These are phyloP conservation scores for Nannochloropsis gaditana DNA, from an alignment of 108 stramenopile genomes.

Conservation along the genomic window DNA sequence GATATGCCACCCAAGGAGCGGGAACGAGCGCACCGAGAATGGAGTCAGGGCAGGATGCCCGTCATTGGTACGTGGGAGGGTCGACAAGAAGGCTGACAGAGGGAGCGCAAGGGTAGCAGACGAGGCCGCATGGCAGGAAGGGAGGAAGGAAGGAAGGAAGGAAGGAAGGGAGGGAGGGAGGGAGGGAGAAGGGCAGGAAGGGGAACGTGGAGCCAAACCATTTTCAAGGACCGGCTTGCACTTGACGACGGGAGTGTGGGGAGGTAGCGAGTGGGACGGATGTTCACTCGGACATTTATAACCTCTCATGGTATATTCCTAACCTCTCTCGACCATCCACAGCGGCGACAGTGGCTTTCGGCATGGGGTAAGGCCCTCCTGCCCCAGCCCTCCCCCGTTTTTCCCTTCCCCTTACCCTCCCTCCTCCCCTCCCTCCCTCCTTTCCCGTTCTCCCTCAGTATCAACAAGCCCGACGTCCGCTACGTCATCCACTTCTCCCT, in stretches of 20 bases:
- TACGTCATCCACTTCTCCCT: conserved; percentile 96
- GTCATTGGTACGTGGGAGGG: conserved; percentile 28
- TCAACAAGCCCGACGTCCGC: conserved; percentile 65
- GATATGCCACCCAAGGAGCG: conserved; percentile 66
- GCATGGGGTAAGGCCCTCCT: conserved; percentile 42
- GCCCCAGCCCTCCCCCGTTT: neutral
- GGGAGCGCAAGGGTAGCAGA: no score
- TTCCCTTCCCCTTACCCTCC: neutral
- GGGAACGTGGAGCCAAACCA: no score
- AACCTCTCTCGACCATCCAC: neutral
- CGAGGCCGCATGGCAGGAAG: no score
- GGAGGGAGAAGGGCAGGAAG: neutral
- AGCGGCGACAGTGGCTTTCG: conserved; percentile 50
- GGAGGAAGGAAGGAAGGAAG: neutral
- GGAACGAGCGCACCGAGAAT: conserved; percentile 50
- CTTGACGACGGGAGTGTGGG: no score
- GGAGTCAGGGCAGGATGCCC: conserved; percentile 49
- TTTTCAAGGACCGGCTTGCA: no score
- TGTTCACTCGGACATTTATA: no score
- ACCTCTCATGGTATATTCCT: no score
- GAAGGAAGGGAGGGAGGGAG: neutral
- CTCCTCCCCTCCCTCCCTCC: neutral
- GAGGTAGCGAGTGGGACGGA: no score
- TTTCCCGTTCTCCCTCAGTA: conserved; percentile 24
- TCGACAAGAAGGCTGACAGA: no score